These are phyloP conservation scores for Nakataea oryzae DNA, from an alignment of 2,329 filamentous ascomycete species.

Conservation along the genomic window DNA sequence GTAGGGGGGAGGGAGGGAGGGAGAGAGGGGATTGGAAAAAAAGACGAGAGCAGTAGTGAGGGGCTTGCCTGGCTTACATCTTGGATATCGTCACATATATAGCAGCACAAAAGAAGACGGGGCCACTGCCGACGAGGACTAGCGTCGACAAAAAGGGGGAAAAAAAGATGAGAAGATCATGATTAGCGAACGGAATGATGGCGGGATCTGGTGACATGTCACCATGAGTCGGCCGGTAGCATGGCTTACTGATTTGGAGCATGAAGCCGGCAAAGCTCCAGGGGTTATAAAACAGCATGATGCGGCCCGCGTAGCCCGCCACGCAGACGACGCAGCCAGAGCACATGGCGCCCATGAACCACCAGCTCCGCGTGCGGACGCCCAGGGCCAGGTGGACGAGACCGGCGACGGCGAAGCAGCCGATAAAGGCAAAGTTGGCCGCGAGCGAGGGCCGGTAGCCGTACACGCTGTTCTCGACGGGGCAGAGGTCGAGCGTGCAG, in stretches of 20 bases:
- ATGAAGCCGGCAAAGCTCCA: slow-evolving; percentile 51
- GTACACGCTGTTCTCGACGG: slow-evolving; percentile 32
- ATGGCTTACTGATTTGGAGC: slow-evolving; percentile 47
- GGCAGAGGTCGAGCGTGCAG: slow-evolving; percentile 38
- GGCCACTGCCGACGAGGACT: slow-evolving; percentile 47
- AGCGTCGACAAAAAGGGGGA: no score
- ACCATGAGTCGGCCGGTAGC: not conserved
- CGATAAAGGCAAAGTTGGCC: slow-evolving; percentile 30
- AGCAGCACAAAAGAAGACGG: slow-evolving; percentile 49
- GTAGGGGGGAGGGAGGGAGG: not conserved
- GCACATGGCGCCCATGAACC: slow-evolving; percentile 40
- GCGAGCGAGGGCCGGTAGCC: slow-evolving; percentile 33
- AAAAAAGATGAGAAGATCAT: not conserved
- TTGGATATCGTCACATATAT: slow-evolving; percentile 51
- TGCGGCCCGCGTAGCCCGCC: slow-evolving; percentile 51
- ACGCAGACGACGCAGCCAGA: slow-evolving; percentile 47
- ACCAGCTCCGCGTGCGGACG: slow-evolving; percentile 33
- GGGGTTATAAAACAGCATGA: slow-evolving; percentile 46
- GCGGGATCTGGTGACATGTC: not conserved
- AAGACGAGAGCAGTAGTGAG: not conserved
- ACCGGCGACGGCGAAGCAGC: slow-evolving; percentile 34
- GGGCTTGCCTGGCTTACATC: slow-evolving; percentile 9
- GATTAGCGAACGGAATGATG: no score
- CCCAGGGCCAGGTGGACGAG: slow-evolving; percentile 34
- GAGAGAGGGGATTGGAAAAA: not conserved